Percentiles rank a stretch among this genome's conserved stretches.
Conservation (phyloP, 2,329 filamentous ascomycete genomes). For the Fonsecaea erecta region DNA sequence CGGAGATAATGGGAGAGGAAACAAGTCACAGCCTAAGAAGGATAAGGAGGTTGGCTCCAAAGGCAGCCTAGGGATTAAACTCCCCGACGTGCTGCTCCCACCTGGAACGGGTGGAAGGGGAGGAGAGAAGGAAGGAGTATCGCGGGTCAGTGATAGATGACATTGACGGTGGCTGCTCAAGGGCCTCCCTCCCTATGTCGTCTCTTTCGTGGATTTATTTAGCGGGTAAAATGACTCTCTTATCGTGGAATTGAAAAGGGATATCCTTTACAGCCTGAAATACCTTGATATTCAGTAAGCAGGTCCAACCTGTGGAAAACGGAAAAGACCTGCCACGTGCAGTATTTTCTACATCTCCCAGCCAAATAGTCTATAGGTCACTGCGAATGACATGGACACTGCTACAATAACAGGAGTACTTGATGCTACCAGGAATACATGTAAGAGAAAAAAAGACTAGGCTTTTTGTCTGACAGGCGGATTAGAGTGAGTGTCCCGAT, state of each 20-base stretch:
- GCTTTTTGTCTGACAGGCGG: too few species aligned
- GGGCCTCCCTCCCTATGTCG: neutral
- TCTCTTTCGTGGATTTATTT: constrained; percentile 8
- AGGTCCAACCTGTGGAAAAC: neutral
- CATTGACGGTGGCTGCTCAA: constrained; percentile 1
- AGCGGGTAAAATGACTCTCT: constrained; percentile 19
- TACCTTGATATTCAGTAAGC: neutral
- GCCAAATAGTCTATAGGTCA: too few species aligned
- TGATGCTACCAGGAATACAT: too few species aligned
- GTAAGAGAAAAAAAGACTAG: too few species aligned
- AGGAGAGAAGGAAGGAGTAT: constrained; percentile 32
- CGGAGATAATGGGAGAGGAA: constrained; percentile 34
- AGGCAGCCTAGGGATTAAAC: constrained; percentile 37
- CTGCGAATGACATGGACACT: too few species aligned
- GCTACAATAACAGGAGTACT: too few species aligned
- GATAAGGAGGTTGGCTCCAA: constrained; percentile 35
- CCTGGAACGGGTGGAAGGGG: constrained; percentile 27
- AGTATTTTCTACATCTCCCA: neutral
- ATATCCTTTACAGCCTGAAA: neutral
- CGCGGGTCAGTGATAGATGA: constrained; percentile 29
- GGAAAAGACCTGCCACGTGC: neutral
- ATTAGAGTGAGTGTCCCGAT: too few species aligned
- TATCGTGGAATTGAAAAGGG: constrained; percentile 9
- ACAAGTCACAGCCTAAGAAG: constrained; percentile 35
- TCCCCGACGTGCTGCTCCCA: constrained; percentile 38